Evolutionary conservation across 441 rosid genomes (phyloP).

Genomic region (Adansonia madagascariensis): DNA sequence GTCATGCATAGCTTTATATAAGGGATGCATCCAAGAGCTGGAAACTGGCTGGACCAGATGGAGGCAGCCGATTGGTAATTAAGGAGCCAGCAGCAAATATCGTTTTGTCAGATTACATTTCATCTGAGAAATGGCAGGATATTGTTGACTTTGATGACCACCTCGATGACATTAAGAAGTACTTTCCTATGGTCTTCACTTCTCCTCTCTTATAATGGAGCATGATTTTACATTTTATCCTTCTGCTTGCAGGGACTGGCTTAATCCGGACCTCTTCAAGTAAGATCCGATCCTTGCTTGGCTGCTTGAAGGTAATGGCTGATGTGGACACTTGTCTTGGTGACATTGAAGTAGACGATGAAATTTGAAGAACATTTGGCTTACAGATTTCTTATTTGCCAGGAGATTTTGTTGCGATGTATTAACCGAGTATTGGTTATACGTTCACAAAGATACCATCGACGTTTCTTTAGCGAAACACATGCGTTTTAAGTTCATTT

Average conservation of each 20-base stretch:
- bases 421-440: not conserved
- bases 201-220: not conserved
- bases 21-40: constrained; percentile 90
- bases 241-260: constrained; percentile 79
- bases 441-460: not conserved
- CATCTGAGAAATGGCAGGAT: constrained; percentile 80
- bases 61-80: constrained; percentile 58
- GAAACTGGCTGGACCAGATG: constrained; percentile 71
- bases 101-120: constrained; percentile 70
- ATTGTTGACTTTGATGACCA: constrained; percentile 90
- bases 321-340: not conserved
- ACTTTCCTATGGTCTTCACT: constrained; percentile 30
- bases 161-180: constrained; percentile 89
- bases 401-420: constrained; percentile 13
- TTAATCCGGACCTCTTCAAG: constrained; percentile 84
- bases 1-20: constrained; percentile 59
- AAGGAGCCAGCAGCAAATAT: constrained; percentile 88
- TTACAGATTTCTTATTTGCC: not conserved
- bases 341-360: not conserved
- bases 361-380: not conserved
- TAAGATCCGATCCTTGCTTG: not conserved
- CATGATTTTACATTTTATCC: not conserved
- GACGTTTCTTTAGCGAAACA: not conserved
- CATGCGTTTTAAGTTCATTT: not conserved
- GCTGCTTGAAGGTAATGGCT: not conserved